These are phyloP conservation scores for Emmonsia crescens DNA, from an alignment of 2,329 filamentous ascomycete species.

Conservation along the genomic window DNA sequence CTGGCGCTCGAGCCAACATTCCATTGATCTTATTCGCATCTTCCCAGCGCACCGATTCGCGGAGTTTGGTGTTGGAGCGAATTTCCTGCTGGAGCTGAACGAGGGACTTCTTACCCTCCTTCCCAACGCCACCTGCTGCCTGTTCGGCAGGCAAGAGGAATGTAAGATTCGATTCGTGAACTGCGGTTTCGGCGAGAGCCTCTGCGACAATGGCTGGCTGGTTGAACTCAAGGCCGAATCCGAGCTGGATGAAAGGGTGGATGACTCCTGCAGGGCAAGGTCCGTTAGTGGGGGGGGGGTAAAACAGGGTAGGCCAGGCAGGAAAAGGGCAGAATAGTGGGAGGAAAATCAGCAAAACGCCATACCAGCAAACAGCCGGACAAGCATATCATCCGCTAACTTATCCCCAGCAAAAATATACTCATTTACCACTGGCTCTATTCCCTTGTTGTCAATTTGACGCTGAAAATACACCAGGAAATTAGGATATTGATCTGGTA, in stretches of 20 bases:
- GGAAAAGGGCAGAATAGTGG: conserved; percentile 3
- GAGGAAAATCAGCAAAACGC: conserved; percentile 3
- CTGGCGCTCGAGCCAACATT: conserved; percentile 50
- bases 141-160: conserved; percentile 40
- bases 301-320: neutral
- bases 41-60: conserved; percentile 39
- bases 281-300: neutral
- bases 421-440: conserved; percentile 51
- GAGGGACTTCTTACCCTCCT: conserved; percentile 33
- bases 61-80: conserved; percentile 46
- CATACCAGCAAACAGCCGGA: conserved; percentile 54
- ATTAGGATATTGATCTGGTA: conserved; percentile 56
- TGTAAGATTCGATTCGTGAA: conserved; percentile 49
- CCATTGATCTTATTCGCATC: conserved; percentile 61
- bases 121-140: conserved; percentile 22
- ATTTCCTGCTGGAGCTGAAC: conserved; percentile 53
- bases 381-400: conserved; percentile 56
- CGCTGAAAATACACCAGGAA: conserved; percentile 66
- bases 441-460: conserved; percentile 57
- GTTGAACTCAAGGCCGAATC: conserved; percentile 71
- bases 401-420: conserved; percentile 59
- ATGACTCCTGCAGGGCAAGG: conserved; percentile 45
- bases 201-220: conserved; percentile 75
- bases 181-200: conserved; percentile 63
- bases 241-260: conserved; percentile 75